These are phyloP conservation scores for Tylopilus orsonianus DNA, from an alignment of 1,284 basidiomycete species.

Conservation along the genomic window DNA sequence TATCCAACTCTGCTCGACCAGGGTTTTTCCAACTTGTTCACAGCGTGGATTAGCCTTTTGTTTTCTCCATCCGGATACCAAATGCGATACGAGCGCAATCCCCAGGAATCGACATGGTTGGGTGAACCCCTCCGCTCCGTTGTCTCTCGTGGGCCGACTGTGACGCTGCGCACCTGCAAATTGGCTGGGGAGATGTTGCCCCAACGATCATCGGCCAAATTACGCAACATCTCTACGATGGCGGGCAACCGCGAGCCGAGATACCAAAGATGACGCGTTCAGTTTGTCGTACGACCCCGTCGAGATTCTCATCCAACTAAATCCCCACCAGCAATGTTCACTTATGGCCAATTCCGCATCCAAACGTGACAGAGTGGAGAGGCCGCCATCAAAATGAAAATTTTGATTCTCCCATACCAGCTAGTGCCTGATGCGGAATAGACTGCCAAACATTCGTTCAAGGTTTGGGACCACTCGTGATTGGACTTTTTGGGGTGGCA, in stretches of 20 bases:
- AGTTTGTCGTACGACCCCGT: background rate
- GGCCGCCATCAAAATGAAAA: constrained; percentile 19
- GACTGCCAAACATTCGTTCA: constrained; percentile 16
- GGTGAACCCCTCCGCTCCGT: background rate
- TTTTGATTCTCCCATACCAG: constrained; percentile 9
- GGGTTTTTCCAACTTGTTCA: background rate
- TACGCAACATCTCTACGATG: background rate
- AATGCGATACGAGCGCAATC: constrained; percentile 1
- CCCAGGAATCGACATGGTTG: background rate
- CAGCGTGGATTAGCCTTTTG: constrained; percentile 32
- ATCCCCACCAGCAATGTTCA: constrained; percentile 8
- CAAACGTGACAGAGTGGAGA: background rate
- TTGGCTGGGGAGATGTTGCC: background rate
- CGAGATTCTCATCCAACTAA: constrained; percentile 1
- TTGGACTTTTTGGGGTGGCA: constrained; percentile 15
- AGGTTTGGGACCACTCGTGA: constrained; percentile 16
- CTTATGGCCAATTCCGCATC: constrained; percentile 1
- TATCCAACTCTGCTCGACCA: background rate
- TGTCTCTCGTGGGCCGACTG: background rate
- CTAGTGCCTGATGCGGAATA: constrained; percentile 17
- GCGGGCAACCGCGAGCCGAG: background rate
- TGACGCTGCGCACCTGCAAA: background rate
- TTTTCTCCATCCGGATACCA: constrained; percentile 9
- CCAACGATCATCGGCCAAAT: background rate
- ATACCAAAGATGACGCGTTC: background rate